Evolutionary conservation across 768 basidiomycete genomes (phyloP), one percentile per base, ranked within the genome.

Genomic region (Boletus vinaceobasis): DNA sequence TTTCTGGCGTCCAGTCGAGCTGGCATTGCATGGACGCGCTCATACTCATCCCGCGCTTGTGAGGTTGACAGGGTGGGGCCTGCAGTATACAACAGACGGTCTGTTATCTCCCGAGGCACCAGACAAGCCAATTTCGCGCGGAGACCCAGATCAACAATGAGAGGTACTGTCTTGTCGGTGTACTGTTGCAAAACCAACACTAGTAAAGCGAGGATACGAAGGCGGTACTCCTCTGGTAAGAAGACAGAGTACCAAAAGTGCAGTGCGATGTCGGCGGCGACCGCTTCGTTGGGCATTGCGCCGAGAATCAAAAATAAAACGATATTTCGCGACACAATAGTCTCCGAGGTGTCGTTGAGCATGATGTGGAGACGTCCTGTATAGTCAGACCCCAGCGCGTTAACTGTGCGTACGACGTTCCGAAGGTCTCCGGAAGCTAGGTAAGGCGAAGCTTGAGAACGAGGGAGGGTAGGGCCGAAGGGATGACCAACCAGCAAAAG

Each of bases 201-300:
- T 29, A 72, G 53, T 3, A 50, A 47, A 2, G 55, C 32, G 19
- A 70, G 54, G n/a, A 69, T 46, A 11, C 55, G 50, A 27, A 66
- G 32, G 5, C 57, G 60, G 57, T 77, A 71, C 33, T 63, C 64
- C 3, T 45, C 46, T 36, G 76, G 76, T 15, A 79, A 43, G 49
- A 74, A 75, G 4, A 64, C 65, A 7, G 79, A 81, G 50, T 75
- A 77, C 75, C 76, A 79, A 42, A 77, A 73, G 52, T 80, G 79
- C 19, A 80, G 67, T 5, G 77, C 77, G 3, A 73, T 60, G 43
- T 80, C 78, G 1, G 71, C 77, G 1, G 74, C 75, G 17, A 71
- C 43, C 4, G 33, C 48, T 52, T 62, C 48, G 29, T 77, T 70
- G 0, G 65, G 43, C 40, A 72, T 60, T 23, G 58, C 61, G 9